These are phyloP conservation scores for Oryza nivara DNA, from an alignment of 176 grass and related monocot genomes.

Conservation along the genomic window DNA sequence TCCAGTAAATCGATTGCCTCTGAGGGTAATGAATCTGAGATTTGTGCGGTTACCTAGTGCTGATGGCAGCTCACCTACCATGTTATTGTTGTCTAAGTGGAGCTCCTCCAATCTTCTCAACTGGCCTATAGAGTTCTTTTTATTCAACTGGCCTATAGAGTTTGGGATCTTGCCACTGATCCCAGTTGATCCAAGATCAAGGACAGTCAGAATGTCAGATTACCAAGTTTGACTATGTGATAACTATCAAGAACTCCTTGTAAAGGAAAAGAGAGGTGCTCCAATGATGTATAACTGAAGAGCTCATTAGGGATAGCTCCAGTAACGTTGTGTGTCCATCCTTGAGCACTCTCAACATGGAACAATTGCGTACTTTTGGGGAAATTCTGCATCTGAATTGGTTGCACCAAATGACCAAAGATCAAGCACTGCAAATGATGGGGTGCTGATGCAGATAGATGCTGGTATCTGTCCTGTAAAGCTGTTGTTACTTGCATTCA, in stretches of 20 bases:
- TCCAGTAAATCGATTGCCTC: constrained; percentile 59
- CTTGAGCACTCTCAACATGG: constrained; percentile 55
- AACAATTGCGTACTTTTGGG: constrained; percentile 59
- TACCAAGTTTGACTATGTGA: constrained; percentile 49
- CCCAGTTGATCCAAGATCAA: constrained; percentile 59
- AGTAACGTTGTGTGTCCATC: constrained; percentile 52
- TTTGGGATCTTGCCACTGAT: constrained; percentile 48
- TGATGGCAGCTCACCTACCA: constrained; percentile 52
- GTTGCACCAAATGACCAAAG: constrained; percentile 57
- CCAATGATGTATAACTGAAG: constrained; percentile 50
- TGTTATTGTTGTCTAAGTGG: constrained; percentile 53
- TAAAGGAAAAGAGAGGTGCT: constrained; percentile 59
- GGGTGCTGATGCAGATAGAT: constrained; percentile 51
- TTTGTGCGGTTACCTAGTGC: constrained; percentile 54
- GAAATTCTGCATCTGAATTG: constrained; percentile 53
- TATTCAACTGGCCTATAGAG: constrained; percentile 56
- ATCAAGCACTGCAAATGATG: constrained; percentile 48
- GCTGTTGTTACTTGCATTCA: constrained; percentile 78
- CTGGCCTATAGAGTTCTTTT: constrained; percentile 53
- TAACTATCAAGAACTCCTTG: constrained; percentile 51
- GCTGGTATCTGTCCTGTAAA: constrained; percentile 64
- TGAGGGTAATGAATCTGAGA: constrained; percentile 63
- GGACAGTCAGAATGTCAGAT: constrained; percentile 25
- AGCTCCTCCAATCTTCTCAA: constrained; percentile 51
- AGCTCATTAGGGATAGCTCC: constrained; percentile 58